Conservation (phyloP, 345 rosid genomes). For the Rubroshorea leprosula region DNA sequence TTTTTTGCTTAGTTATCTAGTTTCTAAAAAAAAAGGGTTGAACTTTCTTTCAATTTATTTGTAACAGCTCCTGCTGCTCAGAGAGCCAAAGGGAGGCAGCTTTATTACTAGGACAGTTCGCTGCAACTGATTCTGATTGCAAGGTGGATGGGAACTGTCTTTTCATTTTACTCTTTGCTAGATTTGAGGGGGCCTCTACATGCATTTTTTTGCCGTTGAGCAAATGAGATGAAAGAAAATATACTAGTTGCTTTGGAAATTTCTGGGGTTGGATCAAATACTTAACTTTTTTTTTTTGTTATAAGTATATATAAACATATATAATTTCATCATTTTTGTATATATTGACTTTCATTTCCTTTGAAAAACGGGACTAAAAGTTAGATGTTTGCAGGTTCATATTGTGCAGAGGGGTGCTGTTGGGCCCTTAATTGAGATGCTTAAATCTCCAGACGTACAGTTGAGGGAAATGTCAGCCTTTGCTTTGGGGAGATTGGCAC, state of each 20-base stretch:
- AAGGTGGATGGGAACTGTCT: constrained; percentile 48
- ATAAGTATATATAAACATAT: no score
- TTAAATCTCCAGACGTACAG: constrained; percentile 80
- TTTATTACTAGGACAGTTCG: constrained; percentile 94
- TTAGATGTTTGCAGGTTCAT: constrained; percentile 59
- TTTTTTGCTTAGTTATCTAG: not conserved
- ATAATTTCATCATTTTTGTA: no score
- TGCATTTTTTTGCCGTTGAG: no score
- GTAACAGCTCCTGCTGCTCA: constrained; percentile 91
- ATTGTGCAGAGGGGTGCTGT: constrained; percentile 99
- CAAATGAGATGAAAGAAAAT: no score
- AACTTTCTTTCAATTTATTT: no score
- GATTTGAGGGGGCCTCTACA: no score
- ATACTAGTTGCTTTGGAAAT: no score
- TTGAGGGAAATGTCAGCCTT: constrained; percentile 98
- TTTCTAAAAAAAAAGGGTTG: not conserved
- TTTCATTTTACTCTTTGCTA: constrained; percentile 5
- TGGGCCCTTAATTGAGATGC: constrained; percentile 89
- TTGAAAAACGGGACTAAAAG: not conserved
- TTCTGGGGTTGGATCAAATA: no score
- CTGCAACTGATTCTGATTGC: constrained; percentile 97
- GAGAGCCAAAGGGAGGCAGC: constrained; percentile 99
- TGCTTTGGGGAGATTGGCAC: constrained; percentile 99
- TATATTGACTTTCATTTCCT: constrained; percentile 1
- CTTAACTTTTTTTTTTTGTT: no score